Evolutionary conservation across 495 filamentous ascomycete species (phyloP), one percentile per base, ranked within the genome.

Genomic region (Tuber indicum): DNA sequence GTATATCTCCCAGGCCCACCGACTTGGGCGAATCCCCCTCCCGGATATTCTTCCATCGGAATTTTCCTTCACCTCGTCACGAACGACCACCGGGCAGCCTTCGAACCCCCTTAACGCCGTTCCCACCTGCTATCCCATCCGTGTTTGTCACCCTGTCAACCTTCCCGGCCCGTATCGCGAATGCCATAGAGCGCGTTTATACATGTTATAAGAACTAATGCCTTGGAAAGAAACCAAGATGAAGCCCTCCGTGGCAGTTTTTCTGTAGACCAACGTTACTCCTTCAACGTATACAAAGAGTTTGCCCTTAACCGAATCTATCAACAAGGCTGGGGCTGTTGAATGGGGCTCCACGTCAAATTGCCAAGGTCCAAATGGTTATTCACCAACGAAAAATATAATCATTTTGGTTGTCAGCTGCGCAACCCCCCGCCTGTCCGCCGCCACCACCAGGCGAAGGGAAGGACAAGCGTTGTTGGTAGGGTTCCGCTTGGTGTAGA

Each of bases 71-170:
- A 79, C 81, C 72, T 86, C 85, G 75, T 86, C 84, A 74, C 86
- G 82, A 36, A 83, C 79, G 3, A 85, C 82, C 5, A 86, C 41
- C 39, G 84, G 23, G n/a, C 85, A 84, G 14, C 44, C 70, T 16
- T 81, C 79, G 74, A 84, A 85, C 32, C 74, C 76, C 19, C 84
- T 82, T 42, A 85, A 62, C 14, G 73, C 76, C 5, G 80, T 79
- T 17, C 84, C 83, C 16, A 85, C 83, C 16, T 4, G 84, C 43
- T 19, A 85, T 69, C 26, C 85, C 83, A 69, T 85, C 84, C 6
- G 84, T 86, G 74, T 85, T 86, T 12, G 84, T 84, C 14, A 85
- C 84, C 12, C 76, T 79, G 46, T 84, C 85, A 26, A 85, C 77
- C 49, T 73, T 77, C 17, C 78, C 84, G 19, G 44, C 44, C 9